Evolutionary conservation across 257 asterid genomes (phyloP).

Genomic region (Solanum sejunctum): DNA sequence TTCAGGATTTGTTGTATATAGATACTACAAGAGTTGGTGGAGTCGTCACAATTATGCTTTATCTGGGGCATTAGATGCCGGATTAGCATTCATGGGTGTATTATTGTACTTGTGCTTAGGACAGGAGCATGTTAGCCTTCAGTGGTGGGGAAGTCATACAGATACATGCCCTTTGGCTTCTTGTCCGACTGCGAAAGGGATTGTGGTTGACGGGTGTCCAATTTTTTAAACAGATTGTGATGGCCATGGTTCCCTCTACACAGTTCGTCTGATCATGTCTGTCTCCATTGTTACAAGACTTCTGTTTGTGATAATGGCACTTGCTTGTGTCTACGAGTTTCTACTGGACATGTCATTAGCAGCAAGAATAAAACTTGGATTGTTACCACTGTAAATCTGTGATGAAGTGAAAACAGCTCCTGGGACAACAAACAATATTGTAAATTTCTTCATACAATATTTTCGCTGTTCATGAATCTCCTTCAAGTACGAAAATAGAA

Average conservation of each 20-base stretch:
- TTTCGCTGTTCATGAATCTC: neutral
- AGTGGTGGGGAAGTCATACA: slow-evolving; percentile 78
- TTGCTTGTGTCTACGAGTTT: slow-evolving; percentile 4
- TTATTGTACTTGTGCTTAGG: slow-evolving; percentile 60
- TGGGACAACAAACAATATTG: neutral
- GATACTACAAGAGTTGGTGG: slow-evolving; percentile 71
- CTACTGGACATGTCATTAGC: slow-evolving; percentile 9
- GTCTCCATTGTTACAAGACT: slow-evolving; percentile 9
- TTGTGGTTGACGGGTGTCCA: slow-evolving; percentile 70
- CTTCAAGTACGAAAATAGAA: neutral
- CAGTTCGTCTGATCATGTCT: neutral
- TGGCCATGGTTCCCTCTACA: neutral
- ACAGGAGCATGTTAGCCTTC: slow-evolving; percentile 44
- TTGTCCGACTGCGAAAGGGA: slow-evolving; percentile 75
- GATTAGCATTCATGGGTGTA: slow-evolving; percentile 93
- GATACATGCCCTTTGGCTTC: slow-evolving; percentile 90
- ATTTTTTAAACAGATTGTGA: slow-evolving; percentile 13
- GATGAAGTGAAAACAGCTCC: neutral
- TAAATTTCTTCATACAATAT: neutral
- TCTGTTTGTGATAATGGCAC: slow-evolving; percentile 8
- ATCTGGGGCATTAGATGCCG: slow-evolving; percentile 91
- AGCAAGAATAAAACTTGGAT: neutral
- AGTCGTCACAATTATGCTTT: slow-evolving; percentile 62
- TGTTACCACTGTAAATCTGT: neutral
- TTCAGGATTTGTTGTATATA: slow-evolving; percentile 58